Evolutionary conservation across 768 basidiomycete genomes (phyloP).

Genomic region (Tricholoma sp.): DNA sequence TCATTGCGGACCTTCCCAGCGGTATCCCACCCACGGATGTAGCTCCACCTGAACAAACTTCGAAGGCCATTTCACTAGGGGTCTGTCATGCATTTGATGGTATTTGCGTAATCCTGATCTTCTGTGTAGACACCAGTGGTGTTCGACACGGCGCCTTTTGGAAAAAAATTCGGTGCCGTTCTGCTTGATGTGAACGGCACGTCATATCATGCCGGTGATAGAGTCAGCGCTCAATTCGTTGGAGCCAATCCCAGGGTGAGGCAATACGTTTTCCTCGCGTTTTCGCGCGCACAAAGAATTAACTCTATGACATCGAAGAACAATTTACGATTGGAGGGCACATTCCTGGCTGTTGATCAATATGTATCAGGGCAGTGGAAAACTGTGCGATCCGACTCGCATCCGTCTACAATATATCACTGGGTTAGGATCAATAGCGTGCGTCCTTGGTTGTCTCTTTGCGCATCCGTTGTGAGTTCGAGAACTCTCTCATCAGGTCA

Average conservation of each 20-base stretch:
- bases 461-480: neutral
- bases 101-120: conserved; percentile 1
- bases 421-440: conserved; percentile 59
- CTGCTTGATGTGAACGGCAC: conserved; percentile 46
- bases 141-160: conserved; percentile 52
- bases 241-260: conserved; percentile 76
- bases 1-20: conserved; percentile 45
- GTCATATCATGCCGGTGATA: conserved; percentile 52
- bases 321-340: conserved; percentile 68
- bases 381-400: conserved; percentile 66
- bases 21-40: conserved; percentile 57
- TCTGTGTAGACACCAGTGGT: conserved; percentile 50
- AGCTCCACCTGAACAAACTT: conserved; percentile 59
- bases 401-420: conserved; percentile 66
- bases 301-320: conserved; percentile 34
- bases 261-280: neutral
- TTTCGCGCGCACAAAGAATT: neutral
- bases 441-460: conserved; percentile 16
- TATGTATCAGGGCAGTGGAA: conserved; percentile 46
- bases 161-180: conserved; percentile 59
- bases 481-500: conserved; percentile 28
- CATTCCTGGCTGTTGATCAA: conserved; percentile 66
- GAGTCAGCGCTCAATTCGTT: conserved; percentile 59
- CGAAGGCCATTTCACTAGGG: conserved; percentile 64
- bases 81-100: conserved; percentile 23